Conservation (phyloP, 805 yeast species). For the Hanseniaspora occidentalis region DNA sequence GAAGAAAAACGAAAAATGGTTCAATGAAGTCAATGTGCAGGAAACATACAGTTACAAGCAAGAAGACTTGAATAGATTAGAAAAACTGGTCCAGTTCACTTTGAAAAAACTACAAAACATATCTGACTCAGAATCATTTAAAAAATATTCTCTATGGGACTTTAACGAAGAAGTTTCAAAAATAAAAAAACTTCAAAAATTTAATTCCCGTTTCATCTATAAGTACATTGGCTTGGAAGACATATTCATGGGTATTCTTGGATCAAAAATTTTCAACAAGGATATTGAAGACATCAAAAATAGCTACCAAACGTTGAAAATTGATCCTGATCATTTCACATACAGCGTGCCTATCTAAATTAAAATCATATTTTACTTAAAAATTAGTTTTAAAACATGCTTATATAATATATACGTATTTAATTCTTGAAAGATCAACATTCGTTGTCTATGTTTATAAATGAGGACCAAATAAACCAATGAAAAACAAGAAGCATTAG, state of each 20-base stretch:
- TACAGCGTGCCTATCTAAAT: no score
- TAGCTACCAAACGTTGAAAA: not conserved
- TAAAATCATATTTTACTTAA: no score
- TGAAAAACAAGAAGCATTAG: not conserved
- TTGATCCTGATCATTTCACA: not conserved
- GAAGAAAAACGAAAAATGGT: conserved; percentile 29
- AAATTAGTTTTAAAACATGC: no score
- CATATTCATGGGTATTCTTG: not conserved
- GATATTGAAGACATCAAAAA: not conserved
- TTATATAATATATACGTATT: no score
- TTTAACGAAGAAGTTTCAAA: not conserved
- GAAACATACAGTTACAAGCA: conserved; percentile 35
- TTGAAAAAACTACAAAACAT: conserved; percentile 1
- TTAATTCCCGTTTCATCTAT: no score
- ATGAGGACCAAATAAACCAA: no score
- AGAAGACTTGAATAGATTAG: conserved; percentile 22
- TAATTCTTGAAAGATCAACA: no score
- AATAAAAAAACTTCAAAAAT: not conserved
- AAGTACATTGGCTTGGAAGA: no score
- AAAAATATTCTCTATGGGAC: not conserved
- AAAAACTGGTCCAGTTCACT: conserved; percentile 2
- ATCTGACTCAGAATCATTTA: not conserved
- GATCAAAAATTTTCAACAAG: not conserved
- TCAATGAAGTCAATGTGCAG: conserved; percentile 31
- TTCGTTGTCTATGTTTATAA: no score